phyloP scores from a whole-genome alignment of 2,329 filamentous ascomycete genomes.

The Colletotrichum nymphaeae region DNA sequence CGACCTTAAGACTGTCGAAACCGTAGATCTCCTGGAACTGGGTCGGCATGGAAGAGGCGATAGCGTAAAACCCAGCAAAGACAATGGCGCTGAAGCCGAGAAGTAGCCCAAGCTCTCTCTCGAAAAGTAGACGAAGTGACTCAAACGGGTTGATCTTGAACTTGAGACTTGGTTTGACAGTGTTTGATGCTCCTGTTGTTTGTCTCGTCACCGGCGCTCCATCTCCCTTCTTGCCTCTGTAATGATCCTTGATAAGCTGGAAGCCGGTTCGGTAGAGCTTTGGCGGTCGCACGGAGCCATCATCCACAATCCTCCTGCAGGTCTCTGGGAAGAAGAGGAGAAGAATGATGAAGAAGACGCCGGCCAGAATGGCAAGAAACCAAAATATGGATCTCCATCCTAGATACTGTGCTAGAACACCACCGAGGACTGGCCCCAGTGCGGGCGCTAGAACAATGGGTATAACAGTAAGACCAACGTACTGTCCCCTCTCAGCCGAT shows the following conservation, averaged over 20 bases:
- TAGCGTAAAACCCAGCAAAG: slow-evolving; percentile 62
- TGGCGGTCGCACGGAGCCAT: slow-evolving; percentile 61
- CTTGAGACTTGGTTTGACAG: slow-evolving; percentile 42
- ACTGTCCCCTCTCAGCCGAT: slow-evolving; percentile 54
- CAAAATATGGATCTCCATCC: slow-evolving; percentile 58
- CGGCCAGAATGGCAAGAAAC: slow-evolving; percentile 46
- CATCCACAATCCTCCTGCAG: slow-evolving; percentile 58
- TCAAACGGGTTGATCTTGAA: slow-evolving; percentile 55
- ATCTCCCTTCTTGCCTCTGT: slow-evolving; percentile 26
- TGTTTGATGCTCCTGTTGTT: slow-evolving; percentile 30
- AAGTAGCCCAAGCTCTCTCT: slow-evolving; percentile 56
- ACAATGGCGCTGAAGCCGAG: slow-evolving; percentile 57
- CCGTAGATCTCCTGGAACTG: slow-evolving; percentile 65
- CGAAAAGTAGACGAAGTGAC: slow-evolving; percentile 52
- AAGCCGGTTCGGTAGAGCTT: slow-evolving; percentile 48
- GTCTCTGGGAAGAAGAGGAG: slow-evolving; percentile 59
- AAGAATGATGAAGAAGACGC: slow-evolving; percentile 48
- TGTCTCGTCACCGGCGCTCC: slow-evolving; percentile 8
- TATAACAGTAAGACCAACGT: slow-evolving; percentile 54
- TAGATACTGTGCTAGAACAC: slow-evolving; percentile 48
- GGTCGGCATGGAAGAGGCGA: slow-evolving; percentile 57
- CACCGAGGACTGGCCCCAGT: slow-evolving; percentile 55
- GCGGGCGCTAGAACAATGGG: slow-evolving; percentile 57
- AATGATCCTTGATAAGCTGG: slow-evolving; percentile 38
- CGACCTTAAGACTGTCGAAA: slow-evolving; percentile 65